Percentiles rank a stretch among this genome's conserved stretches.
These are phyloP conservation scores for Takashimella tepidaria DNA, from an alignment of 1,284 basidiomycete species.

Conservation along the genomic window DNA sequence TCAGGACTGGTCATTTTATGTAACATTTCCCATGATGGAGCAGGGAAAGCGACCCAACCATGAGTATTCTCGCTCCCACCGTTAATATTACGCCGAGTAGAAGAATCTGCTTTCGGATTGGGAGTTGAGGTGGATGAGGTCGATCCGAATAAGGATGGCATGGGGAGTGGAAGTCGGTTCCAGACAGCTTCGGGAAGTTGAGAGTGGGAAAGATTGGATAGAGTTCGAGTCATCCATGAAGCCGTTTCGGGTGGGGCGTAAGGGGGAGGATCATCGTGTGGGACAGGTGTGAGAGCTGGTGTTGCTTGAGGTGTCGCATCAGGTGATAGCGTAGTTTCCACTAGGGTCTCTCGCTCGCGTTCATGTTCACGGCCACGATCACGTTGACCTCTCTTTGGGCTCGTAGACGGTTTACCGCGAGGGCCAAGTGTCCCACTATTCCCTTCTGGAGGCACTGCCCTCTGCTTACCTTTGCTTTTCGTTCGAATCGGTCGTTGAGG, in stretches of 20 bases:
- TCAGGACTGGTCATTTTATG: conserved; percentile 41
- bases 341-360: conserved; percentile 2
- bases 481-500: conserved; percentile 10
- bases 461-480: conserved; percentile 18
- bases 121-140: conserved; percentile 5
- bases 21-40: conserved; percentile 42
- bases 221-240: conserved; percentile 41
- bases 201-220: conserved; percentile 35
- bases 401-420: neutral
- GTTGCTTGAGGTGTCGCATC: conserved; percentile 5
- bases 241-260: conserved; percentile 28
- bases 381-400: neutral
- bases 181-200: conserved; percentile 35
- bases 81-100: conserved; percentile 5
- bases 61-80: conserved; percentile 23
- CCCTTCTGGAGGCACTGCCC: conserved; percentile 1
- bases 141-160: conserved; percentile 4
- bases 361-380: neutral
- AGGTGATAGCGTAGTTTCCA: neutral
- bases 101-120: neutral
- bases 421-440: neutral
- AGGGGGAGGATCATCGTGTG: conserved; percentile 34
- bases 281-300: conserved; percentile 8
- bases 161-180: conserved; percentile 25
- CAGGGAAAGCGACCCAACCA: conserved; percentile 39